These are phyloP conservation scores for Colletotrichum acutatum DNA, from an alignment of 2,329 filamentous ascomycete genomes.

Conservation along the genomic window DNA sequence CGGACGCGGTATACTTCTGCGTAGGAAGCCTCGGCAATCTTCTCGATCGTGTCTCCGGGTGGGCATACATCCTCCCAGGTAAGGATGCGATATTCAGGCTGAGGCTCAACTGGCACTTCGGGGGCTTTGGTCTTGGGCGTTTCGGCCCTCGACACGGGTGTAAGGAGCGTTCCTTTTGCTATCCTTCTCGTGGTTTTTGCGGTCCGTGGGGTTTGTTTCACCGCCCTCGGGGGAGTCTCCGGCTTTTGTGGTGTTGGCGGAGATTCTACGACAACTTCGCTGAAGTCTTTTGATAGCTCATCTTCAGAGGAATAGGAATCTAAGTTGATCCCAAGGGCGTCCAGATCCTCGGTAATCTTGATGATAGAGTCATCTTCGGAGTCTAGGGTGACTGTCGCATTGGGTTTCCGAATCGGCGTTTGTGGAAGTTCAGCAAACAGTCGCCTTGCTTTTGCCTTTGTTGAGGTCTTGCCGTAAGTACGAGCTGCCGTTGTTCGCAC, in stretches of 20 bases:
- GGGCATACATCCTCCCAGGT: constrained; percentile 70
- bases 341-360: constrained; percentile 49
- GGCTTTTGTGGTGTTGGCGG: constrained; percentile 1
- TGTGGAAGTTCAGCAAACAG: constrained; percentile 64
- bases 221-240: not conserved
- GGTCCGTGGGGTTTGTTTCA: constrained; percentile 4
- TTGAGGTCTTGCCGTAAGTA: constrained; percentile 63
- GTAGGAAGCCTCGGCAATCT: constrained; percentile 75
- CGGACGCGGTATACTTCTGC: constrained; percentile 73
- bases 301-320: constrained; percentile 32
- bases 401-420: constrained; percentile 55
- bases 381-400: constrained; percentile 9
- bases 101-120: constrained; percentile 7
- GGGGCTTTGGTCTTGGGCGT: not conserved
- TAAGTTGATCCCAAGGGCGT: constrained; percentile 43
- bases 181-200: not conserved
- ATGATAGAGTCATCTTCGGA: constrained; percentile 39
- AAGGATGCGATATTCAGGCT: constrained; percentile 53
- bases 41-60: constrained; percentile 62
- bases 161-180: not conserved
- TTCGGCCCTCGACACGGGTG: not conserved
- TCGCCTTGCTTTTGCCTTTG: constrained; percentile 57
- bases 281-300: constrained; percentile 21
- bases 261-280: constrained; percentile 12
- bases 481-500: constrained; percentile 54